A percentile compares a stretch with the other conserved stretches of the same genome.
phyloP scores from a whole-genome alignment of 108 stramenopile genomes.

The Schizochytrium sp. region DNA sequence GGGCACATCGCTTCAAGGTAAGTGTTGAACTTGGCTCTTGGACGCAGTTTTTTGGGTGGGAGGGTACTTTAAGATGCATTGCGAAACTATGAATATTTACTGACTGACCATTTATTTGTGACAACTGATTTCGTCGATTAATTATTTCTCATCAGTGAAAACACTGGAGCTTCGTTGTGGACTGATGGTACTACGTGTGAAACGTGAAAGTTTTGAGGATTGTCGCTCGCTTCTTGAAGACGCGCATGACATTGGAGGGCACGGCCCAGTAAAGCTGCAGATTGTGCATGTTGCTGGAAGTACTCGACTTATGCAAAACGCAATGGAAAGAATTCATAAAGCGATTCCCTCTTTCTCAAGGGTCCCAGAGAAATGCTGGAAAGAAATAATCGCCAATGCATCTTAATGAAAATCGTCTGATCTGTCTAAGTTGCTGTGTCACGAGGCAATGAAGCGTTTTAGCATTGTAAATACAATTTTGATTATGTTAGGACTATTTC shows the following conservation, averaged over 20 bases:
- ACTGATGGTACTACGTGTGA: not conserved
- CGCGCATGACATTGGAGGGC: not conserved
- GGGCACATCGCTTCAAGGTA: not conserved
- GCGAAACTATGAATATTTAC: not conserved
- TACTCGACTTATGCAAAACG: not conserved
- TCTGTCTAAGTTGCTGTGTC: too few relatives aligned
- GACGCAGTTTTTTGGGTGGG: not conserved
- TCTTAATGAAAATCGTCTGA: not conserved
- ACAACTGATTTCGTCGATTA: too few relatives aligned
- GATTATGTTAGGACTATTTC: too few relatives aligned
- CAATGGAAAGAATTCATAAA: not conserved
- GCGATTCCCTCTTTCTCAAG: not conserved
- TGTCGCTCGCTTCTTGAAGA: not conserved
- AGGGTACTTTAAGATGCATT: not conserved
- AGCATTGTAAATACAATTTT: too few relatives aligned
- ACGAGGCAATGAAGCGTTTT: too few relatives aligned
- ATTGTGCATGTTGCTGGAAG: slow-evolving; percentile 3
- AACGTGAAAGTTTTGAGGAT: not conserved
- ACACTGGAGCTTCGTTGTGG: not conserved
- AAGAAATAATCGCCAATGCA: not conserved
- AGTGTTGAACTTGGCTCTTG: not conserved
- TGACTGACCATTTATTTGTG: not conserved
- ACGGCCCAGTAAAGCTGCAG: not conserved
- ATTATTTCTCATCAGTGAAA: not conserved
- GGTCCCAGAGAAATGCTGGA: not conserved